Base-by-base conservation (phyloP, 2,329 filamentous ascomycete species). In the Sporothrix variecibatus region DNA sequence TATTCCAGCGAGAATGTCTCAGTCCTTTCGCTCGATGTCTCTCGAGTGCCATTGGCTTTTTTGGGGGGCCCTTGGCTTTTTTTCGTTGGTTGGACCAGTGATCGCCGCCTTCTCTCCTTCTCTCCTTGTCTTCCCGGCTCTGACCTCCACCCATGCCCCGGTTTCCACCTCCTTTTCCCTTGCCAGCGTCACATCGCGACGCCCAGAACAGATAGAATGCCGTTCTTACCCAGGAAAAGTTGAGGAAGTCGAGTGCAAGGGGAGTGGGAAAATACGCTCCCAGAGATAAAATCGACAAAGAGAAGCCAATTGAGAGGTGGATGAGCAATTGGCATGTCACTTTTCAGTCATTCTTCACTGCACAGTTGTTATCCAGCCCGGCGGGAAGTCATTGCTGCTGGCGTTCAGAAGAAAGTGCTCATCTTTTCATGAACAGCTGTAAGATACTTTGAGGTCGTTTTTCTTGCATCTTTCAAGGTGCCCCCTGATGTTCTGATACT, bases 141-240 rank as follows among this genome's bases (percentile, higher is more conserved):
- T 49, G 60, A 23, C 46, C 65, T 38, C 46, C 70, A 72, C 17
- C 38, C 17, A 46, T 17, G 53, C 20, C 9, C 40, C 28, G 26
- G 23, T 17, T 23, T 38, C 60, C 17, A 17, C 49, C 23, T n/a
- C 17, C 17, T 28, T 65, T 60, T 12, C 28, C 38, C 38, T 43
- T 26, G 31, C 31, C 26, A 51, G 38, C 38, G 64, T 73, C 26
- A 73, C 72, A 73, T 69, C 64, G 53, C n/a, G 64, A 43, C 6
- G 51, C 72, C 72, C 23, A 73, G 64, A 73, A 69, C 38, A 69
- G 72, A 51, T 3, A 69, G 51, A 62, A 69, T 51, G 72, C 72
- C 72, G 72, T 49, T 49, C 38, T 31, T 3, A 6, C 34, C n/a
- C 9, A 12, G 23, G 31, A n/a, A 53, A 38, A 38, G 23, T 51